Percentiles rank a stretch among this genome's conserved stretches.
phyloP scores from a whole-genome alignment of 1,139 yeast genomes.

The Tardiomyces depauwii region DNA sequence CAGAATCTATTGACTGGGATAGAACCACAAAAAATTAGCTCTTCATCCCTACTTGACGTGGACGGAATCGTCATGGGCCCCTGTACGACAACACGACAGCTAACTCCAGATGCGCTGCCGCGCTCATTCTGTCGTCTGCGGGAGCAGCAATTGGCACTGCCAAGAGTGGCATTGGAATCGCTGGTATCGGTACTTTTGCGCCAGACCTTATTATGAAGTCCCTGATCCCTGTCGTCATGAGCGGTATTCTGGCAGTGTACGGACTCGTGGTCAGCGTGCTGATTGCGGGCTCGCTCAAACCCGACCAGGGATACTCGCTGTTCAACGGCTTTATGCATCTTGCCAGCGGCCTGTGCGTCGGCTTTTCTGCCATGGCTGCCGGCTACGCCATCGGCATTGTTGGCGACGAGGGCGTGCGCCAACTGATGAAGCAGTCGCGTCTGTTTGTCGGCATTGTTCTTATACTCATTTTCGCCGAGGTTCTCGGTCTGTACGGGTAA shows the following conservation, averaged over 20 bases:
- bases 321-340: conserved; percentile 96
- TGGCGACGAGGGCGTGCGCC: conserved; percentile 98
- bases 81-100: neutral
- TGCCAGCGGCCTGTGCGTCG: conserved; percentile 92
- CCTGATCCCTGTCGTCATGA: conserved; percentile 83
- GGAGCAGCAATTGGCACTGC: conserved; percentile 99
- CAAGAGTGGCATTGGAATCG: conserved; percentile 96
- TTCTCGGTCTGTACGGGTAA: conserved; percentile 81
- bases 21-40: too few species aligned
- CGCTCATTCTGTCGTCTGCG: conserved; percentile 79
- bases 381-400: conserved; percentile 99
- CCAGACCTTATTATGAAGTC: conserved; percentile 52
- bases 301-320: conserved; percentile 63
- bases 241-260: conserved; percentile 93
- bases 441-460: conserved; percentile 77
- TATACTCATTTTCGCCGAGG: conserved; percentile 96
- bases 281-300: conserved; percentile 86
- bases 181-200: conserved; percentile 94
- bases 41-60: too few species aligned
- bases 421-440: conserved; percentile 93
- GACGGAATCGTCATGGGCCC: too few species aligned
- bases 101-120: conserved; percentile 71
- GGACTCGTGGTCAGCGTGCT: conserved; percentile 94
- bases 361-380: conserved; percentile 92
- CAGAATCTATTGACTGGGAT: too few species aligned